Conservation (phyloP, 495 filamentous ascomycete genomes). For the Talaromyces ruber region DNA sequence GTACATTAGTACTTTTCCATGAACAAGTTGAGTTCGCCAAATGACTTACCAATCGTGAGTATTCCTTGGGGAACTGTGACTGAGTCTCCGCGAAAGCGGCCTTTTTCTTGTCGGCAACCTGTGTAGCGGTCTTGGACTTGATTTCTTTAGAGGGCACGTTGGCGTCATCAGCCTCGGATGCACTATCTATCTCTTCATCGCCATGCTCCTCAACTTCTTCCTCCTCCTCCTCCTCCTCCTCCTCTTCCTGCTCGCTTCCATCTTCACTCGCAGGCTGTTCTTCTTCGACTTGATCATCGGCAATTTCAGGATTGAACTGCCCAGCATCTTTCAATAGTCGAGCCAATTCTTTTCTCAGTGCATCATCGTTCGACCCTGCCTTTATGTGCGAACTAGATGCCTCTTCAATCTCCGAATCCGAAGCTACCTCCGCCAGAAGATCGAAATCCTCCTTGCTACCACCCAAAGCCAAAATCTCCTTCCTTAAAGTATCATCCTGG, state of each 20-base stretch:
- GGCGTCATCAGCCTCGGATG: conserved; percentile 16
- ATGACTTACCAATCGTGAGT: conserved; percentile 31
- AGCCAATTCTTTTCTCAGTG: conserved; percentile 32
- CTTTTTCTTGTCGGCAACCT: background rate
- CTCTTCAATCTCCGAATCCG: conserved; percentile 51
- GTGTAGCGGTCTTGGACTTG: background rate
- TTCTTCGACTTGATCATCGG: conserved; percentile 28
- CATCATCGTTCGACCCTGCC: conserved; percentile 21
- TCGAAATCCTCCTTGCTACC: conserved; percentile 69
- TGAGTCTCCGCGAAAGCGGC: background rate
- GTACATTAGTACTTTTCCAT: background rate
- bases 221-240: conserved; percentile 20
- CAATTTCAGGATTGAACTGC: conserved; percentile 32
- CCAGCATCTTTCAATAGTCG: conserved; percentile 36
- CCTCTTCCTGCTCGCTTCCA: conserved; percentile 18
- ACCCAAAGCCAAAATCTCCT: conserved; percentile 69
- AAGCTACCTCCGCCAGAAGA: conserved; percentile 52
- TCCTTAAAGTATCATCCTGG: conserved; percentile 39
- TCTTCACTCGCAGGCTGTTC: conserved; percentile 20
- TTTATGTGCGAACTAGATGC: conserved; percentile 18
- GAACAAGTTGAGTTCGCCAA: background rate
- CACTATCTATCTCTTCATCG: conserved; percentile 14
- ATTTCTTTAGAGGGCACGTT: conserved; percentile 14
- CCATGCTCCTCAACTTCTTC: conserved; percentile 19
- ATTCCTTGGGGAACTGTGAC: conserved; percentile 24